Evolutionary conservation across 2,329 filamentous ascomycete genomes (phyloP).

Genomic region (Biscogniauxia mediterranea): DNA sequence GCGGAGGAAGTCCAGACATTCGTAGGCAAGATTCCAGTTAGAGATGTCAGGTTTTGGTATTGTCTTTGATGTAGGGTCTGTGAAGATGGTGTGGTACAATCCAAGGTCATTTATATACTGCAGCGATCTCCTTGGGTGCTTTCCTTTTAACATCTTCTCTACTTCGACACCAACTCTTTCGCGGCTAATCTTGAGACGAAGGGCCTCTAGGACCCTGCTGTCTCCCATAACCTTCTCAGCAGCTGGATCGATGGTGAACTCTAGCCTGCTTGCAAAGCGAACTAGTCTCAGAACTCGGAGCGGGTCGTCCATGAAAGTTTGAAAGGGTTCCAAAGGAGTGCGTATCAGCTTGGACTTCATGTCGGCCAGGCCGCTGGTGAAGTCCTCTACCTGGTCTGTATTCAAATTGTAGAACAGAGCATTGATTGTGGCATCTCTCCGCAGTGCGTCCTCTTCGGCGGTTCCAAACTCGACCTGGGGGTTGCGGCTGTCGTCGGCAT

Average conservation of each 20-base stretch:
- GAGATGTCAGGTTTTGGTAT: conserved; percentile 54
- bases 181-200: conserved; percentile 87
- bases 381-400: conserved; percentile 77
- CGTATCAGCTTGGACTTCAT: conserved; percentile 71
- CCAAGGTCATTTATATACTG: conserved; percentile 62
- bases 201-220: conserved; percentile 69
- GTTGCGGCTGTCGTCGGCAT: conserved; percentile 83
- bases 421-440: conserved; percentile 91
- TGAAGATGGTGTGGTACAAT: conserved; percentile 73
- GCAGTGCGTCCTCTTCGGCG: conserved; percentile 81
- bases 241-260: conserved; percentile 71
- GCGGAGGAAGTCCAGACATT: conserved; percentile 55
- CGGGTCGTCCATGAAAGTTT: conserved; percentile 94
- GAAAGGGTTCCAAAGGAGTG: conserved; percentile 82
- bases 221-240: conserved; percentile 75
- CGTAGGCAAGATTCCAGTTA: conserved; percentile 63
- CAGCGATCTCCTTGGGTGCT: conserved; percentile 28
- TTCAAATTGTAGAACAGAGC: conserved; percentile 94
- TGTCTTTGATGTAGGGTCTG: conserved; percentile 58
- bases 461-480: conserved; percentile 93
- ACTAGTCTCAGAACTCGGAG: conserved; percentile 83
- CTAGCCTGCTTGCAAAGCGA: conserved; percentile 82
- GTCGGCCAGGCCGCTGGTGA: conserved; percentile 76
- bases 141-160: conserved; percentile 78
- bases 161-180: conserved; percentile 86